Evolutionary conservation across 371 early-diverging fungal species (phyloP), one percentile per base, ranked within the genome.

Genomic region (Mortierella sp.): DNA sequence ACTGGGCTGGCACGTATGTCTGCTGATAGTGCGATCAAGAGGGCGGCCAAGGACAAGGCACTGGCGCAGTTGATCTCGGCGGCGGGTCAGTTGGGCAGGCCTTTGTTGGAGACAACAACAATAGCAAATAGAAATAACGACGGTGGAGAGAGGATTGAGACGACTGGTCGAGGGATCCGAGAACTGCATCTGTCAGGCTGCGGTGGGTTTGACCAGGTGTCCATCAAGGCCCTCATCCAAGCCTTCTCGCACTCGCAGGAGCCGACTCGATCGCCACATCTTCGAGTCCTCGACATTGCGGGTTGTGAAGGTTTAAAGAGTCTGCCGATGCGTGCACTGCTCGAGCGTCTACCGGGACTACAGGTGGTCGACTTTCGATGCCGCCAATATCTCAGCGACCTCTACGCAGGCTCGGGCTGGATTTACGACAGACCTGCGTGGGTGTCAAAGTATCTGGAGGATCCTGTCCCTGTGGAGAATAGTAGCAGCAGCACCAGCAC

Each of bases 331-430:
- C 2, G 3, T 9, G 37, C 22, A 7, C 61, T 61, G 22, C 37
- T 61, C 22, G 19, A 14, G 3, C 34, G 8, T 1, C 31, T 61
- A 10, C 37, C 61, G 2, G 61, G 61, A 37, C 19, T 61, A 6
- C 61, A 34, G 22, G 61, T 34, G 61, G 37, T 61, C 61, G 61
- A 61, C 8, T 61, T 61, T 10, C 19, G 61, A 9, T 61, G 61
- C 9, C 61, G 61, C 22, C 34, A 61, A 31, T 31, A 61, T 61
- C 61, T 61, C 31, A 1, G 7, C 8, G 22, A 8, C 10, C 22
- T 61, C 19, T 37, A 34, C 37, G 2, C 22, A 3, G 9, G 22
- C 8, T 61, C 61, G 34, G 61, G 61, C 9, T 5, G 34, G 22
- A 2, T 22, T 0, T 61, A 22, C 19, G 22, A 34, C 22, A 3